phyloP scores from a whole-genome alignment of 2,329 filamentous ascomycete genomes.

The Huntiella abstrusa region DNA sequence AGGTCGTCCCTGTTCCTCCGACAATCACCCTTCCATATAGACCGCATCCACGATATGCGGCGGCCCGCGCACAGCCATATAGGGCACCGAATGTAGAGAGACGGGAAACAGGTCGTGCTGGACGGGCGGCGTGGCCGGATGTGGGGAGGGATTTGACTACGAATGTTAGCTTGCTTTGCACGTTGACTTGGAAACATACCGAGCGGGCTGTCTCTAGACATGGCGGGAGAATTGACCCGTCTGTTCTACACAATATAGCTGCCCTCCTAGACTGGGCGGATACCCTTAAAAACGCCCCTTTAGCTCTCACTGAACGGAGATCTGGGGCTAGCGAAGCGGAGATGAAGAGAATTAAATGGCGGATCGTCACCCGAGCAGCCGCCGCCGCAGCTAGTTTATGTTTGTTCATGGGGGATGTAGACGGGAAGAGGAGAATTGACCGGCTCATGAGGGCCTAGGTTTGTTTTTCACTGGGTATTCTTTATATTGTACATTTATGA shows the following conservation, averaged over 20 bases:
- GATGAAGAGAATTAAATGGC: constrained; percentile 3
- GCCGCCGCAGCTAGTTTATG: constrained; percentile 9
- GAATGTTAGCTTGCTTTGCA: constrained; percentile 18
- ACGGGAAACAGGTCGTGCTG: too few relatives aligned
- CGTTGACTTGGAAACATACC: constrained; percentile 17
- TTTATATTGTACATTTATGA: constrained; percentile 6
- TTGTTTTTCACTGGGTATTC: constrained; percentile 1
- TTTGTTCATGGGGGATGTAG: constrained; percentile 6
- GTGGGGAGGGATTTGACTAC: constrained; percentile 15
- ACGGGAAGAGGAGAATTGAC: constrained; percentile 4
- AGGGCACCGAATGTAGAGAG: too few relatives aligned
- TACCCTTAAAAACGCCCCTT: neutral
- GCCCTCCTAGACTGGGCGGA: constrained; percentile 16
- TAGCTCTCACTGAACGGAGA: constrained; percentile 10
- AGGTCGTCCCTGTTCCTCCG: constrained; percentile 2
- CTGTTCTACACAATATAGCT: constrained; percentile 14
- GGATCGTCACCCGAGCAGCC: constrained; percentile 4
- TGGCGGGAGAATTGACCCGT: too few relatives aligned
- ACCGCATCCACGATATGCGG: neutral
- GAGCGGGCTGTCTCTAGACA: constrained; percentile 14
- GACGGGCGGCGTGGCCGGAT: neutral
- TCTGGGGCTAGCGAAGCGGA: constrained; percentile 8
- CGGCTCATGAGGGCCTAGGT: constrained; percentile 1
- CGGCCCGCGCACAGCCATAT: too few relatives aligned
- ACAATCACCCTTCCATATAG: neutral